Evolutionary conservation across 2,329 filamentous ascomycete species (phyloP), one percentile per base, ranked within the genome.

Genomic region (Dothistroma septosporum): DNA sequence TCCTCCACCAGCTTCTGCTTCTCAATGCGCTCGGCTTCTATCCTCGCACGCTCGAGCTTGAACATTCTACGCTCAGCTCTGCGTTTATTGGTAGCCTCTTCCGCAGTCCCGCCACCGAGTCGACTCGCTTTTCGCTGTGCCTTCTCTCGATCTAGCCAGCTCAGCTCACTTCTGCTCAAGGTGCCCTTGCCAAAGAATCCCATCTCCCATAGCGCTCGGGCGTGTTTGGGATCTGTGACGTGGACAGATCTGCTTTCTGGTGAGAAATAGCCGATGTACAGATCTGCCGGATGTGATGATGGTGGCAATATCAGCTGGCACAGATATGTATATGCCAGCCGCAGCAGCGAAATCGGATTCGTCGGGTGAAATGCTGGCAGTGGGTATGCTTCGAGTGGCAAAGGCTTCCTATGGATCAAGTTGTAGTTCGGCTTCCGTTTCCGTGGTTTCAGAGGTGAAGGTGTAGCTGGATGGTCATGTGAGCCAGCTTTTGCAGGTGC

Each of bases 131-230:
- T 83, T 28, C 86, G 77, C 55, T 88, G 84, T 31, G 88, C 86
- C 74, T 90, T 88, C 75, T 96, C 91, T 64, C 89, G 83, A 65
- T 90, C 89, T 55, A 96, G 76, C 94, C 94, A 99, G 68, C 87
- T 94, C 2, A 93, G 93, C 74, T 99, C 93, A 80, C 92, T 97
- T 69, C 95, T 86, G 78, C 92, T 97, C 61, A 97, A 79, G 68
- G 82, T 93, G 49, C 94, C 94, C 76, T 97, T 97, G 53, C 95
- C 95, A 76, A 93, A 99, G 77, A 99, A 99, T 5, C 94, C 94
- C 78, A 95, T 91, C 76, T 96, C 90, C 94, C 95, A 99, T 24
- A 99, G 77, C 1, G 88, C 91, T 58, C 89, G 83, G 64, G 95
- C 87, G 3, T 91, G 87, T 58, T 82, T 81, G 28, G 86, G 80